Conservation (phyloP, 2,329 filamentous ascomycete species). For the Calonectria henricotiae region DNA sequence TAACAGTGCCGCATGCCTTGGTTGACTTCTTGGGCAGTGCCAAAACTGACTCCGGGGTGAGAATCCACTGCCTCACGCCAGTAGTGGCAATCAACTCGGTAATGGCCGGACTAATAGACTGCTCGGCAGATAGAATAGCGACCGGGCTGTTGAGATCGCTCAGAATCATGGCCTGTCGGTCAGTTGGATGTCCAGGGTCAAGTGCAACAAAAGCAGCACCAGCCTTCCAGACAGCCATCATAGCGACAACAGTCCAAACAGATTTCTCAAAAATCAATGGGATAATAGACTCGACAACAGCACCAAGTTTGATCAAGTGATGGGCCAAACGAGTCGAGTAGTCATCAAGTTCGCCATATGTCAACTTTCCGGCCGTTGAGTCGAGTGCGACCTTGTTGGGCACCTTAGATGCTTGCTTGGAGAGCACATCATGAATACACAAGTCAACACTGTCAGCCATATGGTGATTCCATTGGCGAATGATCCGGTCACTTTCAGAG, state of each 20-base stretch:
- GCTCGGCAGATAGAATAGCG: background rate
- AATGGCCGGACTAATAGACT: conserved; percentile 3
- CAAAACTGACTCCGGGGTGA: conserved; percentile 3
- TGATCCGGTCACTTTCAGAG: background rate
- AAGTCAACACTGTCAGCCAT: conserved; percentile 4
- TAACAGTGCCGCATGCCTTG: background rate
- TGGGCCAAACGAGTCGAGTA: conserved; percentile 9
- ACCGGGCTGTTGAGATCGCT: conserved; percentile 14
- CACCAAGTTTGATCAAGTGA: background rate
- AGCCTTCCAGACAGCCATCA: conserved; percentile 25
- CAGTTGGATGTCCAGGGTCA: conserved; percentile 19
- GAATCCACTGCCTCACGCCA: conserved; percentile 19
- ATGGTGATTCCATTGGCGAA: conserved; percentile 10
- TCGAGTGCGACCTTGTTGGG: conserved; percentile 15
- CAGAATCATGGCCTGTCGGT: background rate
- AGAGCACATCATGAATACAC: conserved; percentile 10
- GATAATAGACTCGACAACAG: background rate
- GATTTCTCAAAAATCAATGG: conserved; percentile 25
- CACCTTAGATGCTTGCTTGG: background rate
- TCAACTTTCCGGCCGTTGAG: conserved; percentile 11
- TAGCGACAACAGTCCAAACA: conserved; percentile 22
- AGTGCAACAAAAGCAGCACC: conserved; percentile 25
- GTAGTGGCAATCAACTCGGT: conserved; percentile 8
- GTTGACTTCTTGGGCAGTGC: conserved; percentile 14
- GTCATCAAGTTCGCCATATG: conserved; percentile 6